Base-by-base conservation (phyloP, 2,329 filamentous ascomycete genomes). In the Sporothrix euskadiensis region DNA sequence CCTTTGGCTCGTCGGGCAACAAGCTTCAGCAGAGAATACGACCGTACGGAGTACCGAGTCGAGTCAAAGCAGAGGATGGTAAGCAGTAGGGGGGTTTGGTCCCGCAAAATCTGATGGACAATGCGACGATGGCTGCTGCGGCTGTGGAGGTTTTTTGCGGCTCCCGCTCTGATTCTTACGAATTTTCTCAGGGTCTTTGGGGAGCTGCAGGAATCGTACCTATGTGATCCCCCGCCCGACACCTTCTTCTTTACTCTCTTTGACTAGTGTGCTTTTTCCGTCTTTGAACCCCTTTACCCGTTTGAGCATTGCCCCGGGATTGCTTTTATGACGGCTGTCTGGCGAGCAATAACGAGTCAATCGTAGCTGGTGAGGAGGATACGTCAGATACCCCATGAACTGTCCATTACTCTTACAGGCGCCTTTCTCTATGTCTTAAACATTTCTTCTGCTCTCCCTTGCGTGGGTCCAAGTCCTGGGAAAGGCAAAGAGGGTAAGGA, bases 1-100 rank as follows among this genome's bases (percentile, higher is more conserved):
- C 9, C 56, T 35, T 5, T 59, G 56, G 56, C 30, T 59, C 56
- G 30, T 59, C 56, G 56, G 56, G 56, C 56, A 59, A 59, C 56
- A 59, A 35, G 56, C 30, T 19, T 35, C 14, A 32, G 7, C 14
- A 4, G 9, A 56, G 30, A 12, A 56, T 26, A 26, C 52, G 22
- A 12, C 26, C 12, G n/a, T 4, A 12, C 7, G 22, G 14, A 59
- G n/a, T 4, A 12, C n/a, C 7, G 14, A 59, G 30, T 49, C 41
- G 5, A 19, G 16, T 39, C 5, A 35, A 8, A 35, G 35, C 35
- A 30, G 30, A 26, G 10, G 26, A 56, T 30, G 52, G 56, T 35
- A 59, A 59, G 56, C 56, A 30, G 30, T 14, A 26, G 30, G 26
- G 14, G 26, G 26, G 26, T 56, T 22, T 4, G n/a, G 52, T 16